Conservation (phyloP, 1,284 basidiomycete genomes). For the Xerocomus nothofagi region DNA sequence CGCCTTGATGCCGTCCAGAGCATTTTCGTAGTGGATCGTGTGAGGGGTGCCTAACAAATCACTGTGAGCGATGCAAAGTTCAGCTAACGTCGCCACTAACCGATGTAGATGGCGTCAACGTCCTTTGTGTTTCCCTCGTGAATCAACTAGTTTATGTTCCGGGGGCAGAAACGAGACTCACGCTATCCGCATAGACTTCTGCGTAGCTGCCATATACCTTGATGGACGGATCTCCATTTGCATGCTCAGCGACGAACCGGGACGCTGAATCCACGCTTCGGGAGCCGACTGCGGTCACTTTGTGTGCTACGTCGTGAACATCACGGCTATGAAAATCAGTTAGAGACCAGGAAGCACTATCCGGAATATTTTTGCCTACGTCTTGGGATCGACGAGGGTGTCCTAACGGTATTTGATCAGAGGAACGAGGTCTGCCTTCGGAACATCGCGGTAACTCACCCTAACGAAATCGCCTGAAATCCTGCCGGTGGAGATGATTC, state of each 20-base stretch:
- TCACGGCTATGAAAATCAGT: conserved; percentile 50
- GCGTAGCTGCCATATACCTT: conserved; percentile 79
- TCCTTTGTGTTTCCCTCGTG: conserved; percentile 44
- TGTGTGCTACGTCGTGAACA: conserved; percentile 74
- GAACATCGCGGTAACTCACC: conserved; percentile 29
- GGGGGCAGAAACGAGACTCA: conserved; percentile 34
- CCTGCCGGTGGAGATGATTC: conserved; percentile 54
- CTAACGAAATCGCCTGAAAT: conserved; percentile 49
- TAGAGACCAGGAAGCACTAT: neutral
- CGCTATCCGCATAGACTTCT: conserved; percentile 72
- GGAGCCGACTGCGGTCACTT: conserved; percentile 79
- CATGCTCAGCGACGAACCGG: conserved; percentile 62
- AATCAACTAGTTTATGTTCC: neutral
- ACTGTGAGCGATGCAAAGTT: conserved; percentile 8
- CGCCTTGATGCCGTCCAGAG: conserved; percentile 73
- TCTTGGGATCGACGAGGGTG: conserved; percentile 47
- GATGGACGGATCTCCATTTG: conserved; percentile 50
- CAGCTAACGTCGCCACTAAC: conserved; percentile 36
- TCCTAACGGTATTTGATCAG: conserved; percentile 40
- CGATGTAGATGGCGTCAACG: conserved; percentile 81
- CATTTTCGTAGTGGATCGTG: conserved; percentile 80
- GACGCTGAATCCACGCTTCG: conserved; percentile 68
- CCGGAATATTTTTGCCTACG: conserved; percentile 33
- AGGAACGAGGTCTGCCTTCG: neutral
- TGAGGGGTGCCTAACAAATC: conserved; percentile 75